Conservation (phyloP, 1,284 basidiomycete species). For the Ceratobasidium sp. region DNA sequence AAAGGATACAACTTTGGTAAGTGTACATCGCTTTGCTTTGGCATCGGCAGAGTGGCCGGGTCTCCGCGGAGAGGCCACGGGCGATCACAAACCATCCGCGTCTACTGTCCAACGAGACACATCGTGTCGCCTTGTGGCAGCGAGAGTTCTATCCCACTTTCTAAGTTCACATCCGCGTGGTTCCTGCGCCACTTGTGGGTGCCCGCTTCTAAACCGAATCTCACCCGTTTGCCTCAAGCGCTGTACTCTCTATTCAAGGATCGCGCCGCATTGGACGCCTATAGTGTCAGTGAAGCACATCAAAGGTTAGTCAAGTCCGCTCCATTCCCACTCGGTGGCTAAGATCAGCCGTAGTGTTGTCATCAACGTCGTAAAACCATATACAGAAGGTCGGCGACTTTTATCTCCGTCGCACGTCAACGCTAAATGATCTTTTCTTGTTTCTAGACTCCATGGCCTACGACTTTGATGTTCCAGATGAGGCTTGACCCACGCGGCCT, state of each 20-base stretch:
- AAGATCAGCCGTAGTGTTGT: conserved; percentile 3
- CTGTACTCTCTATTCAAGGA: conserved; percentile 28
- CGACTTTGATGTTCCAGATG: conserved; percentile 23
- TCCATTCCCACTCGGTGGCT: not conserved
- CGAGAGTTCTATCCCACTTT: too few species aligned
- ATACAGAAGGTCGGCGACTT: not conserved
- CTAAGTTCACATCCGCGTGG: too few species aligned
- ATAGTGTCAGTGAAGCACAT: conserved; percentile 26
- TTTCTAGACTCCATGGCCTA: conserved; percentile 23
- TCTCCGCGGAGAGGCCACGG: too few species aligned
- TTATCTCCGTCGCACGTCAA: not conserved
- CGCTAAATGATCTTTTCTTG: not conserved
- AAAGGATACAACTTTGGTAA: conserved; percentile 28
- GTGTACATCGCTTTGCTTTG: too few species aligned
- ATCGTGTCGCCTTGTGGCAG: too few species aligned
- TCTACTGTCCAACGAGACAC: not conserved
- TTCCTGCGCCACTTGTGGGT: too few species aligned
- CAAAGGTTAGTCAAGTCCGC: not conserved
- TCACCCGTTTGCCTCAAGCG: not conserved
- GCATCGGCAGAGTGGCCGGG: too few species aligned
- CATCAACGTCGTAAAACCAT: conserved; percentile 10
- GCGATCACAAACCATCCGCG: too few species aligned
- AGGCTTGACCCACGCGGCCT: not conserved
- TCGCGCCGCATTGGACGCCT: not conserved
- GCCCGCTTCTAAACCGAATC: not conserved